phyloP scores from a whole-genome alignment of 78 protist species.

The Emiliania huxleyi region DNA sequence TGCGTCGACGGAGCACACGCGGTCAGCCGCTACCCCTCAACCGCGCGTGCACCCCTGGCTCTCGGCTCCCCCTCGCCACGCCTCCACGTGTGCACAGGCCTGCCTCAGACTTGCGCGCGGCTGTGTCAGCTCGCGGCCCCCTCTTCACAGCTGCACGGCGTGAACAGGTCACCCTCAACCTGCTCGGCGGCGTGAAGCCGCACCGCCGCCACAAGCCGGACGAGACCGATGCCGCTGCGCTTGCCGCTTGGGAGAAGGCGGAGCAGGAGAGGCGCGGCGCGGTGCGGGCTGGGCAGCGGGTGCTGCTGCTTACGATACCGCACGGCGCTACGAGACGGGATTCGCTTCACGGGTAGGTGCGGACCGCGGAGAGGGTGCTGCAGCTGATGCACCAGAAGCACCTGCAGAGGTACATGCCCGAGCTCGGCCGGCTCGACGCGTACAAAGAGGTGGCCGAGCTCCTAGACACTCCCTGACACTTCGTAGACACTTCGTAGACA shows the following conservation, averaged over 20 bases:
- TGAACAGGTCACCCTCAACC: neutral
- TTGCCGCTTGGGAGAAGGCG: neutral
- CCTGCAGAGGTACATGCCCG: slow-evolving; percentile 9
- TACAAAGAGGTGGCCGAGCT: neutral
- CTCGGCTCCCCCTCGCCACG: too few species aligned
- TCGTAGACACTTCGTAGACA: too few species aligned
- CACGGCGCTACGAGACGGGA: too few species aligned
- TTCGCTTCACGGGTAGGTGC: too few species aligned
- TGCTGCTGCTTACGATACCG: too few species aligned
- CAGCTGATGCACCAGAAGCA: slow-evolving; percentile 1
- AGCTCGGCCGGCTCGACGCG: slow-evolving; percentile 20
- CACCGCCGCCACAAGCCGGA: neutral
- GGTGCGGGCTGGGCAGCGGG: too few species aligned
- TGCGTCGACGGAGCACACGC: neutral
- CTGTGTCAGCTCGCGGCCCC: too few species aligned
- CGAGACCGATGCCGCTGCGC: neutral
- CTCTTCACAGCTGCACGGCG: too few species aligned
- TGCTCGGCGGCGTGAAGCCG: neutral
- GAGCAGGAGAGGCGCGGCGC: too few species aligned
- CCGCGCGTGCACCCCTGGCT: too few species aligned
- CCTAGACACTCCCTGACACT: neutral
- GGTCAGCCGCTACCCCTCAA: neutral
- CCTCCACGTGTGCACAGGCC: too few species aligned
- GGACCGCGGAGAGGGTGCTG: neutral
- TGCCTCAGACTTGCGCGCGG: too few species aligned